A percentile compares a stretch with the other conserved stretches of the same genome.
phyloP scores from a whole-genome alignment of 257 asterid species.

The Capsicum rhomboideum region DNA sequence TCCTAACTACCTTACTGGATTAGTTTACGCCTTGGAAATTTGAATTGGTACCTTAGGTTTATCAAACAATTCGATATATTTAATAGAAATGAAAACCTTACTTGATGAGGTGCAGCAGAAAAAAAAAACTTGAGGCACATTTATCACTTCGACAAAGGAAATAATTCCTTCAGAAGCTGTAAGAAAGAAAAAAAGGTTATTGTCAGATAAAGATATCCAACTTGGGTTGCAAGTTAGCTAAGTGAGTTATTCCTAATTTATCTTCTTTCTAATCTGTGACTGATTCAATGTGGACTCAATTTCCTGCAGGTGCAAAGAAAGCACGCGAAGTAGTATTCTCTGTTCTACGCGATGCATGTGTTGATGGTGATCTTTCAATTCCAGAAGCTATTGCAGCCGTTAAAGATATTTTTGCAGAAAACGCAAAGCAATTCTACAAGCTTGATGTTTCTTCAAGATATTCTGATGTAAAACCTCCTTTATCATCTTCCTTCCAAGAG shows the following conservation, averaged over 20 bases:
- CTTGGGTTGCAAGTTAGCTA: not conserved
- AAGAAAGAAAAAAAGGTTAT: not conserved
- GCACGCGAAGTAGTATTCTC: constrained; percentile 77
- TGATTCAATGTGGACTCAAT: not conserved
- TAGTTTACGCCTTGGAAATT: not conserved
- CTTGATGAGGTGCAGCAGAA: not conserved
- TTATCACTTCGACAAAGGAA: not conserved
- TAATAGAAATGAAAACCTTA: not conserved
- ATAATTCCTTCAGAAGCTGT: not conserved
- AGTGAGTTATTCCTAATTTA: not conserved
- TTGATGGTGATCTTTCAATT: constrained; percentile 72
- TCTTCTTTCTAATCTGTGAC: not conserved
- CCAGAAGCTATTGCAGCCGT: constrained; percentile 74
- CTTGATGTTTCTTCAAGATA: constrained; percentile 31
- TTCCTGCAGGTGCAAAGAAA: constrained; percentile 67
- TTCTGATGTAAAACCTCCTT: constrained; percentile 15
- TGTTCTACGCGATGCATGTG: constrained; percentile 77
- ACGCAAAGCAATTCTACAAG: constrained; percentile 62
- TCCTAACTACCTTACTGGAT: not conserved
- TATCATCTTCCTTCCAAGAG: constrained; percentile 18
- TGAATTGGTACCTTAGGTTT: not conserved
- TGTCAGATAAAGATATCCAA: not conserved
- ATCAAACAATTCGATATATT: not conserved
- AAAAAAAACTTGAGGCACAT: not conserved
- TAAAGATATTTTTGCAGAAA: constrained; percentile 55